phyloP scores from a whole-genome alignment of 2,329 filamentous ascomycete species.

The Cucurbitaria berberidis region DNA sequence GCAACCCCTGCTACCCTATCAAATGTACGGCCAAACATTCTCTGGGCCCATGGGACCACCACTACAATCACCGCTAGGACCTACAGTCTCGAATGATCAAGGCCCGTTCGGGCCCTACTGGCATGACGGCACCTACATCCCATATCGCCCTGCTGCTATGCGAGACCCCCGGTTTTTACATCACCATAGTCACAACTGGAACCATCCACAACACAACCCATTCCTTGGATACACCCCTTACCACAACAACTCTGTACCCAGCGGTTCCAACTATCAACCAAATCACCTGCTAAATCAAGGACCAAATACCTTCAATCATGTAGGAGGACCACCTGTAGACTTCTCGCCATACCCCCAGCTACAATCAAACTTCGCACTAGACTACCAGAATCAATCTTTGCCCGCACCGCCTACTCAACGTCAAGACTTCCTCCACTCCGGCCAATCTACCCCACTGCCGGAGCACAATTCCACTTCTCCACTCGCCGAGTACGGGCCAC shows the following conservation, averaged over 20 bases:
- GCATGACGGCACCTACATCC: constrained; percentile 51
- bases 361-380: constrained; percentile 30
- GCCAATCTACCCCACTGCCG: constrained; percentile 36
- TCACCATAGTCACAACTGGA: constrained; percentile 41
- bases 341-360: constrained; percentile 34
- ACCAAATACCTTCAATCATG: constrained; percentile 30
- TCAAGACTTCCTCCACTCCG: constrained; percentile 37
- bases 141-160: constrained; percentile 50
- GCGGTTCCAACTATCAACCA: constrained; percentile 33
- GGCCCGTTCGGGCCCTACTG: constrained; percentile 51
- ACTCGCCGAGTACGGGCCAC: constrained; percentile 47
- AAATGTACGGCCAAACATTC: constrained; percentile 46
- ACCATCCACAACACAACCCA: constrained; percentile 36
- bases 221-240: constrained; percentile 36
- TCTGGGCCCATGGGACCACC: constrained; percentile 41
- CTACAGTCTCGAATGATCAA: constrained; percentile 51
- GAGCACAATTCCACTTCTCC: constrained; percentile 29
- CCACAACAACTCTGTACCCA: constrained; percentile 34
- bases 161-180: constrained; percentile 48
- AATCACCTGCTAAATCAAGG: constrained; percentile 34
- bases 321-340: constrained; percentile 30
- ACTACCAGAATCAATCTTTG: constrained; percentile 35
- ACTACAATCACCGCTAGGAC: constrained; percentile 44
- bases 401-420: constrained; percentile 29
- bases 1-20: constrained; percentile 60